These are phyloP conservation scores for Colletotrichum ledebouriae DNA, from an alignment of 2,329 filamentous ascomycete species.

Conservation along the genomic window DNA sequence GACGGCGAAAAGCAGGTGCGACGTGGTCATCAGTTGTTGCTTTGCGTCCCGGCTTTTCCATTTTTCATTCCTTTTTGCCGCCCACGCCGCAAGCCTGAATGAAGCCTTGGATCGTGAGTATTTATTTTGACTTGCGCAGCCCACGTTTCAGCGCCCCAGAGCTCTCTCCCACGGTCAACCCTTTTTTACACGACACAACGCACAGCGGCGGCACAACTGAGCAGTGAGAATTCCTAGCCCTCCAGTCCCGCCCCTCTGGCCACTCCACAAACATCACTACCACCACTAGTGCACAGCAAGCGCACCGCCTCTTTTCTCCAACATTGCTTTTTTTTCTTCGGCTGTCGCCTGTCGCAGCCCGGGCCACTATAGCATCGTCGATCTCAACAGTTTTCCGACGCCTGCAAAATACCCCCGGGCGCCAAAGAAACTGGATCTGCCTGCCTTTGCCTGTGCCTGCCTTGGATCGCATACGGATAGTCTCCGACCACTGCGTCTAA, in stretches of 20 bases:
- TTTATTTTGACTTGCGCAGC: conserved; percentile 33
- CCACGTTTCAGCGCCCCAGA: conserved; percentile 24
- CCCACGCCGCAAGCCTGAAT: background rate
- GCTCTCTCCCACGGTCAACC: conserved; percentile 21
- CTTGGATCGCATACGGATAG: conserved; percentile 24
- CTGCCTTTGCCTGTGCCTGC: background rate
- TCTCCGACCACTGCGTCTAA: conserved; percentile 16
- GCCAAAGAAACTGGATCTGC: background rate
- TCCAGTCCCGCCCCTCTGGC: no score
- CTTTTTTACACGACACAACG: background rate
- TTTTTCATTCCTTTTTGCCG: conserved; percentile 8
- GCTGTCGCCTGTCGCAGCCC: background rate
- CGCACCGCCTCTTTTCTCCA: conserved; percentile 6
- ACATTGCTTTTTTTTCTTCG: conserved; percentile 14
- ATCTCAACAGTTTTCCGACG: conserved; percentile 28
- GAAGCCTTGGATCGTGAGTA: conserved; percentile 1
- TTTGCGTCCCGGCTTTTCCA: background rate
- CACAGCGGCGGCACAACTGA: no score
- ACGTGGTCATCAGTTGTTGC: no score
- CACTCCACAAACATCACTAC: conserved; percentile 8
- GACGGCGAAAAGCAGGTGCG: no score
- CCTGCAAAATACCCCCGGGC: background rate
- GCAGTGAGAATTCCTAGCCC: no score
- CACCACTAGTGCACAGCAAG: background rate
- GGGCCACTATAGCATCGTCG: conserved; percentile 18